Base-by-base conservation (phyloP, 306 rosid genomes). In the Hippophae gyantsensis region DNA sequence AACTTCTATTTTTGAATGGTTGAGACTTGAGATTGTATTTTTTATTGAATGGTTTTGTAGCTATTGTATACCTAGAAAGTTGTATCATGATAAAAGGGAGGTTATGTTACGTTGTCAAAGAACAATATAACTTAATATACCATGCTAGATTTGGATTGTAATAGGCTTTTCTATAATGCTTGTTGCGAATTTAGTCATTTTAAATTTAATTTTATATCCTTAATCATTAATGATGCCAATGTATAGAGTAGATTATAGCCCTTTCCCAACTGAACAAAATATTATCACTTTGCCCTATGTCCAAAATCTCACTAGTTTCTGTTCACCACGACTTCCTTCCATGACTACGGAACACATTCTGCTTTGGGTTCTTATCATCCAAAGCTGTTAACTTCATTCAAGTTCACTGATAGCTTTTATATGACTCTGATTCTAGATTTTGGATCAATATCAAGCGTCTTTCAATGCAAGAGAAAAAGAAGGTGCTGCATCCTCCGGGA, bases 381-480 rank as follows among this genome's bases (percentile, higher is more conserved):
- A 6, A 7, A 49, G 8, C 53, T 49, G 53, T 8, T 9, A 49
- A 43, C 69, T 72, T 60, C 54, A 51, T 32, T 67, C 43, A 51
- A 51, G 42, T 65, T 26, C 48, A 52, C 18, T 43, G 44, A 54
- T 43, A 18, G 38, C 38, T 32, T 4, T 54, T 45, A 18, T 64
- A 38, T 55, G 7, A 52, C 63, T 32, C 38, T 32, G 38, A 52
- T 38, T 83, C 78, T 81, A 93, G 99, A 79, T 93, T 70, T 77
- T 93, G 83, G 99, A 88, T 67, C 95, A 80, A 64, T 93, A 93
- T 68, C 79, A 79, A 74, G 86, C 78, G 69, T 86, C 97, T 75
- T 84, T 76, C 69, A 83, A 85, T 69, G 77, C 89, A 60, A 87
- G 95, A 73, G 75, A 71, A 55, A 88, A 63, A 32, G 38, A 32